phyloP scores from a whole-genome alignment of 169 alveolate genomes.

The Neospora caninum region DNA sequence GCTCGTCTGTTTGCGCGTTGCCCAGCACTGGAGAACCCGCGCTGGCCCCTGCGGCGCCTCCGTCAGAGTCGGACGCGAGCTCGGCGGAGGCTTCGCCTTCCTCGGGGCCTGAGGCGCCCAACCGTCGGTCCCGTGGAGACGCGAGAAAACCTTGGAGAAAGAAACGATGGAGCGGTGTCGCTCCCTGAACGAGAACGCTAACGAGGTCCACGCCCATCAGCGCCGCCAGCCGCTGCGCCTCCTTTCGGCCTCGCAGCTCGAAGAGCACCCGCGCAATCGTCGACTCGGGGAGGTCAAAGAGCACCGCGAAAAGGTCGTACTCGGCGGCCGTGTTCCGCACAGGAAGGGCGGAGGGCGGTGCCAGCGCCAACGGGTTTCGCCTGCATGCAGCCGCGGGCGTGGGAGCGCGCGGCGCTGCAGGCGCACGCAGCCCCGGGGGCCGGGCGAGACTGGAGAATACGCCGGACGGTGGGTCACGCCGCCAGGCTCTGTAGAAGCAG shows the following conservation, averaged over 20 bases:
- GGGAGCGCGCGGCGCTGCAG: not conserved
- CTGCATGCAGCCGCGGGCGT: not conserved
- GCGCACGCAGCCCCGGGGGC: not conserved
- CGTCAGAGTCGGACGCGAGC: too few relatives aligned
- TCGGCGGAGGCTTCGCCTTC: too few relatives aligned
- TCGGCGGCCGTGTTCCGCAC: too few relatives aligned
- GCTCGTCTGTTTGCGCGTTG: too few relatives aligned
- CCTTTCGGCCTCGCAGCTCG: slow-evolving; percentile 35
- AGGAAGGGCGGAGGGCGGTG: too few relatives aligned
- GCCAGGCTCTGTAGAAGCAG: slow-evolving; percentile 10
- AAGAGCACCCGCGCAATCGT: slow-evolving; percentile 52
- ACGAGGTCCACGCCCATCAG: slow-evolving; percentile 62
- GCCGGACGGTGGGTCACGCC: not conserved
- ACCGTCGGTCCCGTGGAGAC: too few relatives aligned
- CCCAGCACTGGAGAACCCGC: too few relatives aligned
- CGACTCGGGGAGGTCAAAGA: slow-evolving; percentile 43
- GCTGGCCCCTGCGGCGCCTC: too few relatives aligned
- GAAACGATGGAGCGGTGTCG: slow-evolving; percentile 44
- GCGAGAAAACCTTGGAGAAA: slow-evolving; percentile 15
- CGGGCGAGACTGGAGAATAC: not conserved
- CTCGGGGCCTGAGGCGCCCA: too few relatives aligned
- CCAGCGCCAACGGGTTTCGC: not conserved
- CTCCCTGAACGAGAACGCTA: slow-evolving; percentile 56
- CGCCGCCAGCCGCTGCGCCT: slow-evolving; percentile 62
- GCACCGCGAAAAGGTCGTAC: slow-evolving; percentile 50